Evolutionary conservation across 257 asterid species (phyloP), one percentile per base, ranked within the genome.

Genomic region (Solanum neorickii): DNA sequence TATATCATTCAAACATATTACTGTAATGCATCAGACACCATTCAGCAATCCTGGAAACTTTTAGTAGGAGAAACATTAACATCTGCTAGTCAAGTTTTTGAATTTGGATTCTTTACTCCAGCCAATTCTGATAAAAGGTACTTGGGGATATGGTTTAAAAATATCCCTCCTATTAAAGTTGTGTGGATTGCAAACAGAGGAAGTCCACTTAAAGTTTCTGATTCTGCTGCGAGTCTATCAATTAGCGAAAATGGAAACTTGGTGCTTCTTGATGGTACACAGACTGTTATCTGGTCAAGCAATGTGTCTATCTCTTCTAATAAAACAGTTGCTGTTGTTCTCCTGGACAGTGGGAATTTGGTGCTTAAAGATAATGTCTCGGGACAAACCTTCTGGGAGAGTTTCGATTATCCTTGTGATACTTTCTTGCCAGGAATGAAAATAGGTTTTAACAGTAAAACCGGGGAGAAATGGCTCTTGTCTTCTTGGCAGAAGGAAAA

Each of bases 91-190:
- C 74, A 89, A n/a, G 89, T 89, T 49, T 93, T 93, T 88, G 97
- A 94, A 90, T 92, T 95, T 46, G 98, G 98, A 13, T 94, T 95
- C 94, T 95, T 94, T 92, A 16, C 44, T 23, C 87, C 94, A 44
- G 88, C 82, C 12, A 49, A 27, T 10, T 83, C 94, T 1, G 82
- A 88, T 49, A 62, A 72, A 23, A 88, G 90, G 90, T 93, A 95
- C 90, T 70, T 95, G 78, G 98, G 98, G 65, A 91, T 95, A 75
- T 94, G 98, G 97, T 93, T 91, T 94, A 93, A 91, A 83, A 91
- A 85, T 35, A 80, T 73, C 23, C 56, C 88, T 3, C 52, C 39
- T 10, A 77, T 39, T 76, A 87, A n/a, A 74, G 16, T 87, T 13
- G 83, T 87, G 33, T 89, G 91, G 89, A 82, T 87, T 9, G 91